Percentiles rank a stretch among this genome's conserved stretches.
Evolutionary conservation across 306 rosid genomes (phyloP).

Genomic region (Quercus engelmannii): DNA sequence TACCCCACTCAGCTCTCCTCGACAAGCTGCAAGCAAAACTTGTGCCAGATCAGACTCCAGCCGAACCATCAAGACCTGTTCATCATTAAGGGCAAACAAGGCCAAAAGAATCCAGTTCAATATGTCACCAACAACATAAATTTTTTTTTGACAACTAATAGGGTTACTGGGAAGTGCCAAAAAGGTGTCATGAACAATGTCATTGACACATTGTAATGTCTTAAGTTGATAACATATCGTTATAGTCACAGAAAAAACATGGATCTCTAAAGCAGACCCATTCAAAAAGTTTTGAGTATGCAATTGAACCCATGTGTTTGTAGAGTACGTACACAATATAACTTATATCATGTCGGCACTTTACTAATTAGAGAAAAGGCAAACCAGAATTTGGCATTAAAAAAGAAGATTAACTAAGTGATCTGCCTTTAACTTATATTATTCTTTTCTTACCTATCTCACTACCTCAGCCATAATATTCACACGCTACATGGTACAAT

Average conservation of each 20-base stretch:
- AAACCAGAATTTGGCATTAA: neutral
- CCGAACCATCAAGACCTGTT: conserved; percentile 87
- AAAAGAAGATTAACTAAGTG: neutral
- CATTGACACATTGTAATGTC: neutral
- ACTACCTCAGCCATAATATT: neutral
- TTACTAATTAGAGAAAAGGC: neutral
- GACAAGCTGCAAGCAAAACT: conserved; percentile 90
- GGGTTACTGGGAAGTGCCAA: neutral
- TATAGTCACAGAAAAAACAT: neutral
- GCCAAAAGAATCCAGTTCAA: neutral
- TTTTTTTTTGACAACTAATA: neutral
- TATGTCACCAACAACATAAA: neutral
- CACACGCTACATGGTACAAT: neutral
- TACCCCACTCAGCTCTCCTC: conserved; percentile 76
- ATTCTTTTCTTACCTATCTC: neutral
- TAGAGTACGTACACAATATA: neutral
- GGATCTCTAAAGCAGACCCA: neutral
- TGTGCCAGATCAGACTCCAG: conserved; percentile 86
- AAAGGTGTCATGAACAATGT: neutral
- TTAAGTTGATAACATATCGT: neutral
- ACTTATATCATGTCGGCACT: neutral
- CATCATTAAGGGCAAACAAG: conserved; percentile 2
- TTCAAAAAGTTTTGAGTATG: neutral
- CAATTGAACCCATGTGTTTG: neutral
- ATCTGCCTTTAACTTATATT: neutral